These are phyloP conservation scores for Phytopythium helicoides DNA, from an alignment of 352 stramenopile genomes.

Conservation along the genomic window DNA sequence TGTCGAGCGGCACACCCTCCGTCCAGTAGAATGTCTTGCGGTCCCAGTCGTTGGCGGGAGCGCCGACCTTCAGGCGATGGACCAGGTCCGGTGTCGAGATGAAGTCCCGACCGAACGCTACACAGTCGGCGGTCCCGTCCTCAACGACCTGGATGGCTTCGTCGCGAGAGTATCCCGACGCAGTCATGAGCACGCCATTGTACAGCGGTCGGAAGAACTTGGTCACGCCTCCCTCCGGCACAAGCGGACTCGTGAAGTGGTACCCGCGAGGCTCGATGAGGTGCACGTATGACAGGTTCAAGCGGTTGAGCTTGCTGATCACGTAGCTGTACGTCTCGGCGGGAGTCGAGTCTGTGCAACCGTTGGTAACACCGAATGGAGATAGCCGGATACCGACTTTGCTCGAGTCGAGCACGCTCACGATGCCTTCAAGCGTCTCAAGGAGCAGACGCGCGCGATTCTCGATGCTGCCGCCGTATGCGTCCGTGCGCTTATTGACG, in stretches of 20 bases:
- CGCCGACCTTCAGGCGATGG: conserved; percentile 29
- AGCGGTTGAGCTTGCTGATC: conserved; percentile 23
- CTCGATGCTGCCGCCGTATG: conserved; percentile 66
- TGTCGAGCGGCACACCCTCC: conserved; percentile 10
- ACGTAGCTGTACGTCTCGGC: conserved; percentile 35
- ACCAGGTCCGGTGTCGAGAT: conserved; percentile 71
- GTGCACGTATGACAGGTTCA: conserved; percentile 48
- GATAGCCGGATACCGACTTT: conserved; percentile 5
- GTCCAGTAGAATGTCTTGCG: conserved; percentile 38
- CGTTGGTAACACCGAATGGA: conserved; percentile 40
- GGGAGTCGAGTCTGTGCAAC: conserved; percentile 33
- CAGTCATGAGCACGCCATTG: conserved; percentile 46
- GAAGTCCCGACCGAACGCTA: conserved; percentile 64
- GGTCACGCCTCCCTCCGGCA: conserved; percentile 34
- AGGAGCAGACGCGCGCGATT: conserved; percentile 71
- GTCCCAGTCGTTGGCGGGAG: conserved; percentile 33
- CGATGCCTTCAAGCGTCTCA: conserved; percentile 57
- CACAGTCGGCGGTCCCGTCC: conserved; percentile 33
- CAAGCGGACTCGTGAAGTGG: conserved; percentile 22
- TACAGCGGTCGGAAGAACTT: conserved; percentile 46
- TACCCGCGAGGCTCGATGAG: conserved; percentile 45
- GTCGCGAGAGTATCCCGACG: conserved; percentile 39
- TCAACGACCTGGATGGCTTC: conserved; percentile 29
- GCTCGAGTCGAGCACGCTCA: conserved; percentile 24
- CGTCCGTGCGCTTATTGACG: conserved; percentile 25